A percentile compares a stretch with the other conserved stretches of the same genome.
Evolutionary conservation across 495 filamentous ascomycete genomes (phyloP).

Genomic region (Terfezia boudieri): DNA sequence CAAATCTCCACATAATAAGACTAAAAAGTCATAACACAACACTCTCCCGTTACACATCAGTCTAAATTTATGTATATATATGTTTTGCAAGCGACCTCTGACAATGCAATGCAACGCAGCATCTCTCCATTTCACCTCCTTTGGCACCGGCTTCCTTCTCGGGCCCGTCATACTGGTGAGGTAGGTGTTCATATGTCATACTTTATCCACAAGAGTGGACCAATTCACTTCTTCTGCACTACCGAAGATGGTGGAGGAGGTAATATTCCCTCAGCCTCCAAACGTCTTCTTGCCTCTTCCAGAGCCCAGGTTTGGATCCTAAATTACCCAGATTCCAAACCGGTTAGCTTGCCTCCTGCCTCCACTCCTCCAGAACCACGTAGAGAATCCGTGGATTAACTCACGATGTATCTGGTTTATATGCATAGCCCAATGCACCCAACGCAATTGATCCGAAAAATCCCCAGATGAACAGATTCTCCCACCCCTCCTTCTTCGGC

Average conservation of each 20-base stretch:
- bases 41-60: too few relatives aligned
- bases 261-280: slow-evolving; percentile 78
- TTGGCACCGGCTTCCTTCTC: too few relatives aligned
- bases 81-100: too few relatives aligned
- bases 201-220: too few relatives aligned
- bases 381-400: slow-evolving; percentile 20
- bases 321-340: slow-evolving; percentile 1
- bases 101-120: too few relatives aligned
- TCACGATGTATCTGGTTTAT: slow-evolving; percentile 96
- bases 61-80: too few relatives aligned
- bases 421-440: slow-evolving; percentile 66
- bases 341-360: neutral
- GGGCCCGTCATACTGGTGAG: too few relatives aligned
- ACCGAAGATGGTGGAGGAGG: neutral
- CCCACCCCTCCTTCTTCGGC: slow-evolving; percentile 89
- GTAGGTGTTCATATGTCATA: too few relatives aligned
- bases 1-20: too few relatives aligned
- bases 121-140: too few relatives aligned
- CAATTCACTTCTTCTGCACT: neutral
- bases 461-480: slow-evolving; percentile 66
- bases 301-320: slow-evolving; percentile 99
- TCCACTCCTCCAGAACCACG: neutral
- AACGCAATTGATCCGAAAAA: slow-evolving; percentile 65
- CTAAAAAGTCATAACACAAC: too few relatives aligned
- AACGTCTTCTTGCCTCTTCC: slow-evolving; percentile 76